Conservation (phyloP, 169 alveolate genomes). For the Perkinsus olseni region DNA sequence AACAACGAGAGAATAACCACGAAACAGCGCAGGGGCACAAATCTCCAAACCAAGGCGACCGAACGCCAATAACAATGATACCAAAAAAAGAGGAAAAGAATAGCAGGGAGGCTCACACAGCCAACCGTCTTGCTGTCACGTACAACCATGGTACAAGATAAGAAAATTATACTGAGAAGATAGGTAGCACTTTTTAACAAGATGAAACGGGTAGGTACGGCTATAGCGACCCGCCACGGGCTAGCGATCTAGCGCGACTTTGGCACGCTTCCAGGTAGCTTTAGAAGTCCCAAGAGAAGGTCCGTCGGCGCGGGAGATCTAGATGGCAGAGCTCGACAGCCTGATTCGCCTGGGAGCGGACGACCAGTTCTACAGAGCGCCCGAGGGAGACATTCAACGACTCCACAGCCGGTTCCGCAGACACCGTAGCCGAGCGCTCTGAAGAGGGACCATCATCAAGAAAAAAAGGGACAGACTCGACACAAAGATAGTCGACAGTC, state of each 20-base stretch:
- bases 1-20: background rate
- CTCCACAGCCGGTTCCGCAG: background rate
- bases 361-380: background rate
- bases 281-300: background rate
- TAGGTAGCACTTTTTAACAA: background rate
- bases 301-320: background rate
- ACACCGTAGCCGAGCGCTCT: background rate
- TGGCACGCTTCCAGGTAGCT: background rate
- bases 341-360: background rate
- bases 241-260: background rate
- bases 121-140: background rate
- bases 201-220: background rate
- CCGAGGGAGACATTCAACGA: background rate
- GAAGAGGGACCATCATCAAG: background rate
- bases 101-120: background rate
- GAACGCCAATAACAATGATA: background rate
- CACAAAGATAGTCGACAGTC: background rate
- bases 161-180: background rate
- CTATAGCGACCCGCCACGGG: background rate
- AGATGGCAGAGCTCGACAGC: background rate
- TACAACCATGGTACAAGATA: background rate
- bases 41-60: background rate
- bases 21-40: background rate
- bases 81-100: background rate
- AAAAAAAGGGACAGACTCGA: background rate